Conservation (phyloP, 2,329 filamentous ascomycete species). For the Lojkania enalia region DNA sequence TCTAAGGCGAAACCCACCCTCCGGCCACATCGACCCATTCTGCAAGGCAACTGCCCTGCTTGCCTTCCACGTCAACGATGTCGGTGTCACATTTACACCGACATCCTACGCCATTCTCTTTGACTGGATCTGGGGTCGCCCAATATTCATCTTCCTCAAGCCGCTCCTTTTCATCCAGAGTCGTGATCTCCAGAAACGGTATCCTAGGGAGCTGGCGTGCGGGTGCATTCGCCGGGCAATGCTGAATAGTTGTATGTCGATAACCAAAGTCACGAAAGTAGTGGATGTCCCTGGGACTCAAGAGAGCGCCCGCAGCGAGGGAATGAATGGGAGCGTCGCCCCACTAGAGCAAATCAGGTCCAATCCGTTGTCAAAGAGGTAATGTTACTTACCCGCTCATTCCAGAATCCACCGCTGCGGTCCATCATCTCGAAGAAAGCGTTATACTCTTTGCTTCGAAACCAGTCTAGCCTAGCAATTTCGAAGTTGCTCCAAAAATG, state of each 20-base stretch:
- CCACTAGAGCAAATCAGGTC: slow-evolving; percentile 67
- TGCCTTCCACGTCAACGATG: slow-evolving; percentile 96
- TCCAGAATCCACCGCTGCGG: slow-evolving; percentile 96
- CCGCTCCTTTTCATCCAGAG: slow-evolving; percentile 77
- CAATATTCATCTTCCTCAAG: slow-evolving; percentile 95
- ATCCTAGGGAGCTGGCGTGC: slow-evolving; percentile 79
- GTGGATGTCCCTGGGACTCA: slow-evolving; percentile 82
- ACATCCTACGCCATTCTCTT: slow-evolving; percentile 96
- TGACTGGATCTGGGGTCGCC: slow-evolving; percentile 81
- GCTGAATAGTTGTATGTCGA: slow-evolving; percentile 96
- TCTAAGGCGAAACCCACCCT: slow-evolving; percentile 74
- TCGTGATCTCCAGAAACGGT: slow-evolving; percentile 82
- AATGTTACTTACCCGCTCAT: slow-evolving; percentile 90
- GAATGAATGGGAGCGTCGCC: slow-evolving; percentile 98
- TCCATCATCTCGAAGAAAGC: slow-evolving; percentile 99
- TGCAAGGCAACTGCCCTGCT: slow-evolving; percentile 89
- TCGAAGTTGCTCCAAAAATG: slow-evolving; percentile 99
- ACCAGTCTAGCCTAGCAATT: slow-evolving; percentile 92
- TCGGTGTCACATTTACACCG: slow-evolving; percentile 96
- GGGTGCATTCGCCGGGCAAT: slow-evolving; percentile 95
- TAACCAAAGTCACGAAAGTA: slow-evolving; percentile 99
- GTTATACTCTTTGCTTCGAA: slow-evolving; percentile 94
- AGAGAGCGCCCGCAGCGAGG: slow-evolving; percentile 85
- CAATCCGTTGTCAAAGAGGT: slow-evolving; percentile 3
- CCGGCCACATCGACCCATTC: slow-evolving; percentile 98